These are phyloP conservation scores for Tetrapisispora arboricola DNA, from an alignment of 805 yeast genomes.

Conservation along the genomic window DNA sequence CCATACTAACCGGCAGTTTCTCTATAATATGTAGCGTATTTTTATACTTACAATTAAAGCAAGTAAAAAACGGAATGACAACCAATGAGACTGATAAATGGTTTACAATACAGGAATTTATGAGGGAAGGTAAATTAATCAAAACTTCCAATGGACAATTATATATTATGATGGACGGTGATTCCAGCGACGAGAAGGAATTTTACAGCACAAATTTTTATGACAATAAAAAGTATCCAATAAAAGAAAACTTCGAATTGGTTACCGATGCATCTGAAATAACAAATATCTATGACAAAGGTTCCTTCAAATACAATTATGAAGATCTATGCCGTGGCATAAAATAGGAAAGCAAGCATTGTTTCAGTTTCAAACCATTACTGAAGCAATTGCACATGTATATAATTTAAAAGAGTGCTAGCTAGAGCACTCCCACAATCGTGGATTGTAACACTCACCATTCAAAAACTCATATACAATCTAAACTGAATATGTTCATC, in stretches of 20 bases:
- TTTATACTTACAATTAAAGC: slow-evolving; percentile 35
- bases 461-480: too few species aligned
- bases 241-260: slow-evolving; percentile 5
- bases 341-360: background rate
- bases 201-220: slow-evolving; percentile 26
- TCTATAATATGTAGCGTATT: slow-evolving; percentile 37
- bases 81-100: slow-evolving; percentile 69
- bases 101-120: slow-evolving; percentile 48
- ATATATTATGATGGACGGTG: slow-evolving; percentile 8
- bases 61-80: slow-evolving; percentile 57
- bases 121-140: slow-evolving; percentile 32
- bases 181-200: background rate
- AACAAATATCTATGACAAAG: slow-evolving; percentile 25
- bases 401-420: too few species aligned
- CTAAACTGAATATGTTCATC: too few species aligned
- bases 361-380: too few species aligned
- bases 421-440: too few species aligned
- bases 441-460: too few species aligned
- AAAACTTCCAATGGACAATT: slow-evolving; percentile 9
- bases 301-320: slow-evolving; percentile 19
- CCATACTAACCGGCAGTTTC: slow-evolving; percentile 36
- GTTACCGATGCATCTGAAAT: slow-evolving; percentile 14
- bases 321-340: slow-evolving; percentile 9
- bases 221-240: slow-evolving; percentile 15
- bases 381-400: too few species aligned